Conservation (phyloP, 176 grass and related monocot species). For the Pontederia paniculata region DNA sequence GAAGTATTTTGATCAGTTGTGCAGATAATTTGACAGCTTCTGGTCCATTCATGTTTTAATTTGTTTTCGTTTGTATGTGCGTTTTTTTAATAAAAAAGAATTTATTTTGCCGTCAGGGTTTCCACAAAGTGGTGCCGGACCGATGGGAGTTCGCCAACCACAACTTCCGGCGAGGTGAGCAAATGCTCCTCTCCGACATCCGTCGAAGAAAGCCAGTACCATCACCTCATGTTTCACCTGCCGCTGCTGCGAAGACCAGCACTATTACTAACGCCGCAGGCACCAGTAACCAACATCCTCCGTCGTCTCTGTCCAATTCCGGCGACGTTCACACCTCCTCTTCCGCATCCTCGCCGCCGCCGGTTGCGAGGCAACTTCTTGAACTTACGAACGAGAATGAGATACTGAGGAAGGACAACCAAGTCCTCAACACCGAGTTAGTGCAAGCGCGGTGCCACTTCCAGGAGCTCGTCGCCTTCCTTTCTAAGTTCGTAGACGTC, state of each 20-base stretch:
- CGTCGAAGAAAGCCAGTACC: slow-evolving; percentile 3
- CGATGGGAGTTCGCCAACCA: slow-evolving; percentile 20
- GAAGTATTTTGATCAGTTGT: too few relatives aligned
- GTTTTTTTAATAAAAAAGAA: too few relatives aligned
- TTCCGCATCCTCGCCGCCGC: slow-evolving; percentile 25
- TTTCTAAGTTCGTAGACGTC: slow-evolving; percentile 27
- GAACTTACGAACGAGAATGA: slow-evolving; percentile 24
- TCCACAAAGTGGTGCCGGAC: background rate
- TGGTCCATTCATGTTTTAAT: too few relatives aligned
- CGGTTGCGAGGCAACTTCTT: slow-evolving; percentile 2
- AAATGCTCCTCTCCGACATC: slow-evolving; percentile 1
- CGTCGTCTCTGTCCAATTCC: slow-evolving; percentile 7
- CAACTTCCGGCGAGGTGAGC: slow-evolving; percentile 19
- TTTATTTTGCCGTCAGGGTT: too few relatives aligned
- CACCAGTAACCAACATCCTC: background rate
- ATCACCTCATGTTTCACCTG: background rate
- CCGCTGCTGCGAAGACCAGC: background rate
- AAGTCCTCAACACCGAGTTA: slow-evolving; percentile 19
- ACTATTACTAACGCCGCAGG: background rate
- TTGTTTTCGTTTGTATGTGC: too few relatives aligned
- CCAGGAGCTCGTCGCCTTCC: slow-evolving; percentile 25
- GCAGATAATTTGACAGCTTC: too few relatives aligned
- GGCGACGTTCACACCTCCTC: slow-evolving; percentile 26
- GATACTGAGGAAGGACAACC: slow-evolving; percentile 32
- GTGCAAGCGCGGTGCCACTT: slow-evolving; percentile 15